A percentile compares a stretch with the other conserved stretches of the same genome.
These are phyloP conservation scores for Tympanopsis confertula DNA, from an alignment of 2,329 filamentous ascomycete species.

Conservation along the genomic window DNA sequence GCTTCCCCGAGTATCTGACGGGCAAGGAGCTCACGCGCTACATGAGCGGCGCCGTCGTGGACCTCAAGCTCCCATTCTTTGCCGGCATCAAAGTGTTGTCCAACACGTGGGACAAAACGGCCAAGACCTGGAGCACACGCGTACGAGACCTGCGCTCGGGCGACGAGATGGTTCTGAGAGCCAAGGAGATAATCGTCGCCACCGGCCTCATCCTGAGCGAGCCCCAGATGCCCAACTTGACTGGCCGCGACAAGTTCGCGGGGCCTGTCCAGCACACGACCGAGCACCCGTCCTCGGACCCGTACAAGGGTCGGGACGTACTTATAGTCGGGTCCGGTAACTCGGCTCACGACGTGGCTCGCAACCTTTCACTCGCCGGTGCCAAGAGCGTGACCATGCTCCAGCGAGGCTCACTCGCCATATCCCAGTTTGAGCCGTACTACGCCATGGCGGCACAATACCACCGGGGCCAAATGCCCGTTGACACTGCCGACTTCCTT, in stretches of 20 bases:
- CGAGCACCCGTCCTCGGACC: constrained; percentile 14
- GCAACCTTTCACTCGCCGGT: constrained; percentile 31
- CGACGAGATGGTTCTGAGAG: neutral
- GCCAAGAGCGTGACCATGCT: constrained; percentile 31
- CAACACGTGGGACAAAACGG: neutral
- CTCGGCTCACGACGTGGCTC: constrained; percentile 30
- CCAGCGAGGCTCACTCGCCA: constrained; percentile 20
- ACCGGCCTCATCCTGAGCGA: too few relatives aligned
- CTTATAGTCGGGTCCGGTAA: constrained; percentile 31
- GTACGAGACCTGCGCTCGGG: neutral
- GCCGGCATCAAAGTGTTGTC: constrained; percentile 16
- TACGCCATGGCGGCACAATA: constrained; percentile 29
- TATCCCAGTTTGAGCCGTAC: constrained; percentile 15
- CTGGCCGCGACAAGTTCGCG: constrained; percentile 20
- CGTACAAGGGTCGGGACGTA: constrained; percentile 21
- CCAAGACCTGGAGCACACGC: neutral
- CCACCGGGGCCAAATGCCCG: constrained; percentile 19
- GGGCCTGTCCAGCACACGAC: constrained; percentile 23
- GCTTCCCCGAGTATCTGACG: constrained; percentile 24
- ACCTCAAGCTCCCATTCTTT: constrained; percentile 17
- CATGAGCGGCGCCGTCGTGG: constrained; percentile 28
- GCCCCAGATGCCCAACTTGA: constrained; percentile 21
- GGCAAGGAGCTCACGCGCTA: constrained; percentile 27
- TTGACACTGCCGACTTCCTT: constrained; percentile 31
- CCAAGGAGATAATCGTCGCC: constrained; percentile 18